These are phyloP conservation scores for Coffea eugenioides DNA, from an alignment of 257 asterid species.

Conservation along the genomic window DNA sequence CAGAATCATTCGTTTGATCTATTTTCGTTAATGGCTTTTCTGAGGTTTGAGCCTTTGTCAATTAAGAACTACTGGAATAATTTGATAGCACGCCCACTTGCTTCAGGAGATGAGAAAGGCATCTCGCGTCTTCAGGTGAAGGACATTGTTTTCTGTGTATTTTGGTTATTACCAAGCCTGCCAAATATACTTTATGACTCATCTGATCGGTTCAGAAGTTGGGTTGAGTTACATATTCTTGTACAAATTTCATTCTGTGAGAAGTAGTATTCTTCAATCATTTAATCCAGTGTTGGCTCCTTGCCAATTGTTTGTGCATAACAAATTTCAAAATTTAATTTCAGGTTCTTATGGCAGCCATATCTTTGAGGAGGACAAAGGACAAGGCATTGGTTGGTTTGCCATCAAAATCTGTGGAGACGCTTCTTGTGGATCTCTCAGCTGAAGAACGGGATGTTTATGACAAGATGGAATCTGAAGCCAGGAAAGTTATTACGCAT, in stretches of 20 bases:
- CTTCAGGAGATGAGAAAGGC: conserved; percentile 71
- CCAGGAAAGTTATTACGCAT: conserved; percentile 41
- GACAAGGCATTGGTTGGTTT: conserved; percentile 57
- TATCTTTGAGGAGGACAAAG: conserved; percentile 84
- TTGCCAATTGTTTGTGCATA: not conserved
- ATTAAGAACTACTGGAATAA: conserved; percentile 61
- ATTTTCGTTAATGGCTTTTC: conserved; percentile 67
- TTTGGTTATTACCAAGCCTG: not conserved
- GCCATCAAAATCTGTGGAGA: conserved; percentile 68
- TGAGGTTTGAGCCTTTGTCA: conserved; percentile 81
- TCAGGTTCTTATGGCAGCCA: conserved; percentile 74
- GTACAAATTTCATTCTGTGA: not conserved
- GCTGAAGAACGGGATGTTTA: conserved; percentile 72
- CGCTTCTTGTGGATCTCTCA: conserved; percentile 52
- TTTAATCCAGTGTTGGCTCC: not conserved
- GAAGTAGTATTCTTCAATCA: not conserved
- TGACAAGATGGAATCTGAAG: conserved; percentile 80
- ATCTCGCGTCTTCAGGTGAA: conserved; percentile 69
- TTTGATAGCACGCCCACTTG: conserved; percentile 72
- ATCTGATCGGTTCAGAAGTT: conserved; percentile 5
- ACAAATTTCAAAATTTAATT: not conserved
- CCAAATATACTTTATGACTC: not conserved
- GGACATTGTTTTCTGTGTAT: not conserved
- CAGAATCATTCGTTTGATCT: conserved; percentile 70
- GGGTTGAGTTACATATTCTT: not conserved